Evolutionary conservation across 495 filamentous ascomycete species (phyloP), one percentile per base, ranked within the genome.

Genomic region (Penicillium simplicissimum): DNA sequence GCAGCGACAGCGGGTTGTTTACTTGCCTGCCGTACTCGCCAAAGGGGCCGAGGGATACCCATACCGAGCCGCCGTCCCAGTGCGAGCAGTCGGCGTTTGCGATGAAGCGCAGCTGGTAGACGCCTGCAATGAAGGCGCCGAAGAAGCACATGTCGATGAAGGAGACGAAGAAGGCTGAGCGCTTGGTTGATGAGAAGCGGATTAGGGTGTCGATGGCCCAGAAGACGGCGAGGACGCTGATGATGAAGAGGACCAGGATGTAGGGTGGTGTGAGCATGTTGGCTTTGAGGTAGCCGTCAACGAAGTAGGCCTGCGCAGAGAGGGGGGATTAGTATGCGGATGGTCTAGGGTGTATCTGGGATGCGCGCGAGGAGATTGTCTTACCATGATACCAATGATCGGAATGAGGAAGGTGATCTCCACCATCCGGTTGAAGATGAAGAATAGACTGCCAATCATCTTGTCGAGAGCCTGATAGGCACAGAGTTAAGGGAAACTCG

Each of bases 161-260:
- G 23, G 86, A 77, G 59, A 96, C 89, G 82, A 96, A 94, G 64
- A 78, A 72, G 42, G 88, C 86, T 66, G 91, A 90, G 74, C 84
- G 77, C 33, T 82, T 80, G 42, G 88, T 87, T 35, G 89, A 88
- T 67, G 87, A 84, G 79, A 92, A 92, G 61, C 84, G 83, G 82
- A 97, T 88, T 13, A 96, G 76, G 5, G 93, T 97, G 72, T 85
- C 87, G 72, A 96, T 66, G 42, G 85, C 81, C 92, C 92, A 97
- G 69, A 87, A 90, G 34, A 85, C 79, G 14, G 84, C 93, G 48
- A 97, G 83, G 3, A 91, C 87, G 42, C 88, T 88, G 71, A 90
- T 87, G 76, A 97, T 96, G 86, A 97, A 97, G 64, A 97, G 87
- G 60, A 96, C 82, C 23, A 97, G 87, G 76, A 96, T 88, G 78